Evolutionary conservation across 306 rosid genomes (phyloP), one percentile per base, ranked within the genome.

Genomic region (Acacia crassicarpa): DNA sequence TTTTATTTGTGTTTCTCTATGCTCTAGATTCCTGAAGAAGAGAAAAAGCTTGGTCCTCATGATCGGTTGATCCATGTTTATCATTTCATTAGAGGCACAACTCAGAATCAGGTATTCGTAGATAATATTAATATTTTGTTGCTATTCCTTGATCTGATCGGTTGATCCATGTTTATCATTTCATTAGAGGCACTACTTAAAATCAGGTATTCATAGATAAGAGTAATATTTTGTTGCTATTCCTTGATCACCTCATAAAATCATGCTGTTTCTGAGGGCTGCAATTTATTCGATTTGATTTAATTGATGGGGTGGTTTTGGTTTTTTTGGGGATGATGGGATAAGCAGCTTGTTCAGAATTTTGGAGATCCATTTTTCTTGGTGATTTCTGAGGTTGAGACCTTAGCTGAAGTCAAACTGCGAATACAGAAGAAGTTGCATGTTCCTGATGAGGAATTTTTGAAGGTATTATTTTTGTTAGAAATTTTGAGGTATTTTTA

Each of bases 351-450:
- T 83, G 88, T 95, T 62, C 98, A 95, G 82, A 93, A 95, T 76
- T 93, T 95, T 13, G 99, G 99, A 69, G 97, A 95, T 83, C 98
- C 99, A 41, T 93, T 95, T 84, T 89, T 95, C 83, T 87, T 95
- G 89, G 94, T 88, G 63, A 89, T 93, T 74, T 92, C 54, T 78
- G 99, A 95, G 80, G 91, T 92, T 30, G 99, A 92, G 89, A 83
- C 93, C 27, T 74, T 95, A 66, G 97, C 94, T 58, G 98, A 93
- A 51, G 97, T 95, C 76, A 93, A 92, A 84, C 83, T 78, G 82
- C 96, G 97, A 43, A 67, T 95, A 74, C 97, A 95, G 72, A 93
- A 92, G 83, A 95, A 93, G 87, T 84, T 93, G 84, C 94, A 89
- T 84, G 92, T 93, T 85, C 93, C 92, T 11, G 93, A 92, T 62